Conservation (phyloP, 2,329 filamentous ascomycete species). For the Zelopaecilomyces penicillatus region DNA sequence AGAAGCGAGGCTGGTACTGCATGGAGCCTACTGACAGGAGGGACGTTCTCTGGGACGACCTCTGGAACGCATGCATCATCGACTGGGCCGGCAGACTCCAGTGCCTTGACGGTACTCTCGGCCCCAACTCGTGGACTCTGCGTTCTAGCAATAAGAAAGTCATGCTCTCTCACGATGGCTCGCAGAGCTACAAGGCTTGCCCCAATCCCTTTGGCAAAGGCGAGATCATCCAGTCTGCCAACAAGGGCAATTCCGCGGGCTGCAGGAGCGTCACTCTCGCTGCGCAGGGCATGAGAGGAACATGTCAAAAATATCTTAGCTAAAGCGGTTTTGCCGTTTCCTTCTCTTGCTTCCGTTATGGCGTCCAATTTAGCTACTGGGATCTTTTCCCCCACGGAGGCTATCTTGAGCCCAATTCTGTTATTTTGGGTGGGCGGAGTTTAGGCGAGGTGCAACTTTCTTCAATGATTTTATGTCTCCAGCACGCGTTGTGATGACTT, state of each 20-base stretch:
- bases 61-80: slow-evolving; percentile 26
- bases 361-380: background rate
- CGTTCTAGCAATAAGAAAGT: slow-evolving; percentile 12
- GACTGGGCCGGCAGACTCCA: slow-evolving; percentile 17
- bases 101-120: slow-evolving; percentile 24
- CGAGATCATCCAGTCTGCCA: slow-evolving; percentile 16
- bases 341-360: too few relatives aligned
- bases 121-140: slow-evolving; percentile 20
- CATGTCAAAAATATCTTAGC: slow-evolving; percentile 11
- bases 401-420: too few relatives aligned
- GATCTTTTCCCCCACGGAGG: too few relatives aligned
- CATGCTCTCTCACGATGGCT: slow-evolving; percentile 18
- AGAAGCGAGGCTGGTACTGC: slow-evolving; percentile 23
- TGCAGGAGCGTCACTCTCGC: slow-evolving; percentile 19
- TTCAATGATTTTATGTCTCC: too few relatives aligned
- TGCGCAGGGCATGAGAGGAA: slow-evolving; percentile 18
- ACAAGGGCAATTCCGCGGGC: slow-evolving; percentile 9
- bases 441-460: too few relatives aligned
- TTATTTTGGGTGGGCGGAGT: too few relatives aligned
- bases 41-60: slow-evolving; percentile 19
- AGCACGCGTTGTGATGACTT: background rate
- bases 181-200: slow-evolving; percentile 18
- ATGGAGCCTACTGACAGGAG: slow-evolving; percentile 17
- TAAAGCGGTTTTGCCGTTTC: background rate
- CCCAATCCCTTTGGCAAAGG: slow-evolving; percentile 12